Conservation (phyloP, 345 rosid genomes). For the Salix koriyanagi region DNA sequence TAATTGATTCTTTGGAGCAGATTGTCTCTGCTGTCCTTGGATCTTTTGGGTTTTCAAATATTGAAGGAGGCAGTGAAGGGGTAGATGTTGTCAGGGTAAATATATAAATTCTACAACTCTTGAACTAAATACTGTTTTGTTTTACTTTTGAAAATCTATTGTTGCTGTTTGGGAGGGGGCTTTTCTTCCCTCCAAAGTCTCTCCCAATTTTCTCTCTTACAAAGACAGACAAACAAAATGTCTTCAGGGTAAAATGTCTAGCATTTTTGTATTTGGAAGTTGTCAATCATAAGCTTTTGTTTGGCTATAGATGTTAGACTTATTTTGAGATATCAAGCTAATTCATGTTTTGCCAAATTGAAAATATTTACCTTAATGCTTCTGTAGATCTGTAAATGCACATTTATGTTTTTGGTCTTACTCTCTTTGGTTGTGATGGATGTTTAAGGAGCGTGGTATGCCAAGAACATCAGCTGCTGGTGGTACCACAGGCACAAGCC, state of each 20-base stretch:
- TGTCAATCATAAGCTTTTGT: neutral
- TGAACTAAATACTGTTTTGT: neutral
- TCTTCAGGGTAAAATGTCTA: neutral
- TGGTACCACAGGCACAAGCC: conserved; percentile 26
- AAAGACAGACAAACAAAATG: neutral
- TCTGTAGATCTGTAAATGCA: neutral
- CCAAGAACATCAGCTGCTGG: conserved; percentile 46
- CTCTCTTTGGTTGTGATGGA: conserved; percentile 1
- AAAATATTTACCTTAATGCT: neutral
- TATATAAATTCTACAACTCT: conserved; percentile 10
- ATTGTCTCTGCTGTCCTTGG: conserved; percentile 75
- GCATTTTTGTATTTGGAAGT: neutral
- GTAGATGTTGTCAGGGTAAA: conserved; percentile 40
- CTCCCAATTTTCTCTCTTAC: neutral
- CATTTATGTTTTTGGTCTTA: neutral
- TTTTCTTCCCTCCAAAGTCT: neutral
- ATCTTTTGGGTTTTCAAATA: conserved; percentile 55
- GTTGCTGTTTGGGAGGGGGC: neutral
- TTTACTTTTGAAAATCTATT: neutral
- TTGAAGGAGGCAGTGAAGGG: conserved; percentile 44
- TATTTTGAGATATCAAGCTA: neutral
- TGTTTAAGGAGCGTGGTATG: conserved; percentile 36
- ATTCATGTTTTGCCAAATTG: neutral
- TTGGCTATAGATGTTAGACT: neutral
- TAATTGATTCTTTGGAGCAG: conserved; percentile 30